phyloP scores from a whole-genome alignment of 2,329 filamentous ascomycete species.

The Zarea fungicola region DNA sequence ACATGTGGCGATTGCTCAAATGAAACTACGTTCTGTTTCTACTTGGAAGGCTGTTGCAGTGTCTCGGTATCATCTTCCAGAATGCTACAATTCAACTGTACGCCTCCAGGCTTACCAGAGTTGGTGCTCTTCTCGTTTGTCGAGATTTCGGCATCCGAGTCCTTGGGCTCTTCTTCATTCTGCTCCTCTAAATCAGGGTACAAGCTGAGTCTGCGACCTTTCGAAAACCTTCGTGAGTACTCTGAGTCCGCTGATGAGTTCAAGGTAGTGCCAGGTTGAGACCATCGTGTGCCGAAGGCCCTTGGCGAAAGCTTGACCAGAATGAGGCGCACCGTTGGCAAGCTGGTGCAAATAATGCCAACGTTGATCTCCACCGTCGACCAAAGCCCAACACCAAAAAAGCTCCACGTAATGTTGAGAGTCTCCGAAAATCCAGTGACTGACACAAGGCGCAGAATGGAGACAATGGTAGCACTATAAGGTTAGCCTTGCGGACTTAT shows the following conservation, averaged over 20 bases:
- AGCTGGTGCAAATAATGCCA: not conserved
- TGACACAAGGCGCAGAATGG: not conserved
- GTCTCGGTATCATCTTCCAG: too few species aligned
- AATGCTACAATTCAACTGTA: too few species aligned
- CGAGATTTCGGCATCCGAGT: too few species aligned
- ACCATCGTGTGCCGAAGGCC: not conserved
- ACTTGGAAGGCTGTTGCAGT: too few species aligned
- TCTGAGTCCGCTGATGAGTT: not conserved
- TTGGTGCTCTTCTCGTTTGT: too few species aligned
- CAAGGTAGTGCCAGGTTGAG: not conserved
- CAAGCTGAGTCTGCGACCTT: not conserved
- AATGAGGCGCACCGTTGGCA: not conserved
- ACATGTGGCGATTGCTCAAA: too few species aligned
- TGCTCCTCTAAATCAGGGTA: not conserved
- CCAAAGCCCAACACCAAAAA: not conserved
- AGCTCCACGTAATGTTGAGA: not conserved
- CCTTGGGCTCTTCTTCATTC: too few species aligned
- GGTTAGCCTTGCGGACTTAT: not conserved
- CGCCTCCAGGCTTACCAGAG: too few species aligned
- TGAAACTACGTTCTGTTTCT: too few species aligned
- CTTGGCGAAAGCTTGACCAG: not conserved
- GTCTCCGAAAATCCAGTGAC: not conserved
- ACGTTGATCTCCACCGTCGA: not conserved
- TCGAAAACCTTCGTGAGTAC: not conserved
- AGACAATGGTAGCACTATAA: not conserved